A percentile compares a stretch with the other conserved stretches of the same genome.
Conservation (phyloP, 768 basidiomycete genomes). For the Boletellus ananiceps region DNA sequence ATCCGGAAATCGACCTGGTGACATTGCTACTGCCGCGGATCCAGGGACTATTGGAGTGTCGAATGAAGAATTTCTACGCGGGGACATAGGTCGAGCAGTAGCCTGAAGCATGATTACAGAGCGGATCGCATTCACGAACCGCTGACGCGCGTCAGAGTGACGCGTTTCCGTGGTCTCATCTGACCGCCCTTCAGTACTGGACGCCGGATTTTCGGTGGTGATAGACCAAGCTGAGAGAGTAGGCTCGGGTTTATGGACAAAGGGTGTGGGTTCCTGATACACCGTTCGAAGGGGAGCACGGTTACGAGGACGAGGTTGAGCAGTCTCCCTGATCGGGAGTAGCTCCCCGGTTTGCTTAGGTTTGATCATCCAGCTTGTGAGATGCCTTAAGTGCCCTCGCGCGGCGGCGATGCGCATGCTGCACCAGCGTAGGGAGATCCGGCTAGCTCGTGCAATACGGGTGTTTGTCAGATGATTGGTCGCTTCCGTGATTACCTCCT, state of each 20-base stretch:
- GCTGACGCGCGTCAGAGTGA: slow-evolving; percentile 29
- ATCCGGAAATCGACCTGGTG: slow-evolving; percentile 31
- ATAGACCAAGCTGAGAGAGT: slow-evolving; percentile 26
- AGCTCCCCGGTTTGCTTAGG: slow-evolving; percentile 18
- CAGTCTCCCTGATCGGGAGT: slow-evolving; percentile 20
- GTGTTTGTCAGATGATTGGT: slow-evolving; percentile 25
- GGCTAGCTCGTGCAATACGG: slow-evolving; percentile 21
- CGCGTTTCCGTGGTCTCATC: slow-evolving; percentile 26
- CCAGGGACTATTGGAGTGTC: slow-evolving; percentile 22
- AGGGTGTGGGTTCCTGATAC: slow-evolving; percentile 20
- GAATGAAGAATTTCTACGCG: slow-evolving; percentile 29
- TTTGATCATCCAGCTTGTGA: slow-evolving; percentile 24
- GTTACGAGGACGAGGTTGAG: slow-evolving; percentile 13
- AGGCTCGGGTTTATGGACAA: slow-evolving; percentile 17
- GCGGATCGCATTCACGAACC: slow-evolving; percentile 42
- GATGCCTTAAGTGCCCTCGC: slow-evolving; percentile 21
- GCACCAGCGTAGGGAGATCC: slow-evolving; percentile 27
- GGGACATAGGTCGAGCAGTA: slow-evolving; percentile 29
- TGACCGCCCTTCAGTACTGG: slow-evolving; percentile 24
- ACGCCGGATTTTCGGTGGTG: slow-evolving; percentile 23
- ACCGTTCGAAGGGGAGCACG: slow-evolving; percentile 13
- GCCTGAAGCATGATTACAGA: slow-evolving; percentile 43
- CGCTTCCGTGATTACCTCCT: slow-evolving; percentile 36
- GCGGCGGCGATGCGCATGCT: slow-evolving; percentile 14
- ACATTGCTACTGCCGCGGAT: slow-evolving; percentile 24